Evolutionary conservation across 345 rosid genomes (phyloP).

Genomic region (Aurinia saxatilis): DNA sequence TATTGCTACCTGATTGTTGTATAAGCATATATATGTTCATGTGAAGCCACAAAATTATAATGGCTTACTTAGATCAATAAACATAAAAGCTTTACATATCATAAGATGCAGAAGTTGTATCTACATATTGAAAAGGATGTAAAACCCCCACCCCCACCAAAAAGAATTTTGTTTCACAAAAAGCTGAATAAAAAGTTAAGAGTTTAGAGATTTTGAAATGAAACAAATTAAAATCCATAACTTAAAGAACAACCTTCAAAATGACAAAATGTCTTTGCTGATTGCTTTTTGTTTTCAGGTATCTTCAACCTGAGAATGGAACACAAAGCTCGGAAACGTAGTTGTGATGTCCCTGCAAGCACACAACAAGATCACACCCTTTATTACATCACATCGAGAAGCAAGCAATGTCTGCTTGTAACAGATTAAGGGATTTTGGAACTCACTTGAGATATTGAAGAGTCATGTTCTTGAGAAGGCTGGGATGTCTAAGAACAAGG

Average conservation of each 20-base stretch:
- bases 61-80: constrained; percentile 20
- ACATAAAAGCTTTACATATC: constrained; percentile 10
- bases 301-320: constrained; percentile 96
- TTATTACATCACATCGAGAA: not conserved
- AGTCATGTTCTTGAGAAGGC: constrained; percentile 95
- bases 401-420: no score
- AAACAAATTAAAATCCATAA: not conserved
- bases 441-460: constrained; percentile 97
- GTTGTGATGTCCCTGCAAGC: constrained; percentile 88
- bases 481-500: constrained; percentile 89
- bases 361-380: constrained; percentile 2
- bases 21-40: no score
- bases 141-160: not conserved
- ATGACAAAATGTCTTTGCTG: constrained; percentile 12
- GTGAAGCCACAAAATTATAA: no score
- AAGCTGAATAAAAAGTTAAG: not conserved
- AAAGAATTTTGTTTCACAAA: not conserved
- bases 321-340: constrained; percentile 95
- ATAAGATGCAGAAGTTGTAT: constrained; percentile 12
- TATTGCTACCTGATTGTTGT: no score
- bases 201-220: not conserved
- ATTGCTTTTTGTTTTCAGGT: constrained; percentile 31
- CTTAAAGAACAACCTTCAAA: not conserved
- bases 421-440: not conserved
- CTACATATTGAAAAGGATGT: constrained; percentile 1